A percentile compares a stretch with the other conserved stretches of the same genome.
Conservation (phyloP, 2,329 filamentous ascomycete species). For the Trichophyton schoenleinii region DNA sequence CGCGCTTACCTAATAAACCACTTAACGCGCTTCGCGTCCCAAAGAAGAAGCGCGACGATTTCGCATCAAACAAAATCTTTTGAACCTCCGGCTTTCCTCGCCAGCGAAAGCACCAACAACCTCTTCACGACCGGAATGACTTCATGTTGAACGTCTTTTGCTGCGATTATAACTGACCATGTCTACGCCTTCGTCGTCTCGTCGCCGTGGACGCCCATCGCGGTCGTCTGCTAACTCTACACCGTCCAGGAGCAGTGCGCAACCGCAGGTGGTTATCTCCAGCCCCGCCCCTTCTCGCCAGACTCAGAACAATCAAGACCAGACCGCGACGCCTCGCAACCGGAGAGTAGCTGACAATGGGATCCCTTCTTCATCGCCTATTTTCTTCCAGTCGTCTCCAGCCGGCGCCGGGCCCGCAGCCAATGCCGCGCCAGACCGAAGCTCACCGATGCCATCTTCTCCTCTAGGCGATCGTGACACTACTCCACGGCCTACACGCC, state of each 20-base stretch:
- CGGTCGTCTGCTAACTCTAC: conserved; percentile 30
- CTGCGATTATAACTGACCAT: conserved; percentile 19
- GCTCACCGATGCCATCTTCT: conserved; percentile 36
- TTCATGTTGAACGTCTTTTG: neutral
- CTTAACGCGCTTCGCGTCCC: conserved; percentile 12
- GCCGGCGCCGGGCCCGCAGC: conserved; percentile 31
- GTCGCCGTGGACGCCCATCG: conserved; percentile 30
- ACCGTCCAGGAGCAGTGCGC: conserved; percentile 20
- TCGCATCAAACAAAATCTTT: conserved; percentile 1
- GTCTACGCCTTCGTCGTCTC: conserved; percentile 33
- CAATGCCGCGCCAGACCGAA: conserved; percentile 29
- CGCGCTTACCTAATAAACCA: conserved; percentile 6
- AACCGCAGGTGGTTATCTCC: conserved; percentile 5
- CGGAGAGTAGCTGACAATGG: conserved; percentile 29
- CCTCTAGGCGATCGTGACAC: conserved; percentile 30
- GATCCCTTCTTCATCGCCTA: conserved; percentile 59
- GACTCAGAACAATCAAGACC: conserved; percentile 18
- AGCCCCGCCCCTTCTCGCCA: conserved; percentile 11
- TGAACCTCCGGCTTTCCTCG: neutral
- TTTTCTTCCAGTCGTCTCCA: conserved; percentile 60
- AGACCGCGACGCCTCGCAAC: conserved; percentile 39
- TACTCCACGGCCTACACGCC: conserved; percentile 30
- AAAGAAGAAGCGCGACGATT: neutral
- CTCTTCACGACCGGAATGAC: neutral
- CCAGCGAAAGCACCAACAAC: neutral